Evolutionary conservation across 2,329 filamentous ascomycete species (phyloP), one percentile per base, ranked within the genome.

Genomic region (Rhinocladiella mackenziei): DNA sequence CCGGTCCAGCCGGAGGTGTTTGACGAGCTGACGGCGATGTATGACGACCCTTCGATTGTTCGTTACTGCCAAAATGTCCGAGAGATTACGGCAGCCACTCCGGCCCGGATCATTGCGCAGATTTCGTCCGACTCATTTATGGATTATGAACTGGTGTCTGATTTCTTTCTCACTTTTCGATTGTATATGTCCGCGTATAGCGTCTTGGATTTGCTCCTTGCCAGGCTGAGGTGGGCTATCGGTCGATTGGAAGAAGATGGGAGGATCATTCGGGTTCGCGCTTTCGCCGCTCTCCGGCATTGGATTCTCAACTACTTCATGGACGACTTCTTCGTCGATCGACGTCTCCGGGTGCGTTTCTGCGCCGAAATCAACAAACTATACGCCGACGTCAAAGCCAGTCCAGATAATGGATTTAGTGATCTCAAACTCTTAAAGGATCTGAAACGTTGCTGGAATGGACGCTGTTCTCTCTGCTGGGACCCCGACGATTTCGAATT

Each of bases 301-400:
- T 98, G 92, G 92, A 89, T 97, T 45, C 69, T 98, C 51, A 98
- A 98, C 64, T 98, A 98, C 65, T 98, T 97, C 56, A 76, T 86
- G 43, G 92, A 98, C 61, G 92, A 98, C 62, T 98, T 95, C 62
- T 79, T 94, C 29, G 67, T 83, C 17, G 81, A 89, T 60, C 82
- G 84, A 60, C 71, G 77, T 32, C 72, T 97, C 22, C 82, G 91
- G 6, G 71, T 77, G 4, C 78, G 79, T 11, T 96, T 96, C 61
- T 96, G 91, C 65, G 73, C 81, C 22, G 73, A 89, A 6, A 74
- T 96, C 46, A 96, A 97, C 62, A 62, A 63, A 17, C 62, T 84
- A 42, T 76, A 77, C 44, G 60, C 64, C 20, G 67, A 74, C 43
- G 67, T 83, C 23, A 73, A 69, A 41, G 64, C 66, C 35, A 69